Conservation (phyloP, 2,329 filamentous ascomycete species). For the Sclerotinia glacialis region DNA sequence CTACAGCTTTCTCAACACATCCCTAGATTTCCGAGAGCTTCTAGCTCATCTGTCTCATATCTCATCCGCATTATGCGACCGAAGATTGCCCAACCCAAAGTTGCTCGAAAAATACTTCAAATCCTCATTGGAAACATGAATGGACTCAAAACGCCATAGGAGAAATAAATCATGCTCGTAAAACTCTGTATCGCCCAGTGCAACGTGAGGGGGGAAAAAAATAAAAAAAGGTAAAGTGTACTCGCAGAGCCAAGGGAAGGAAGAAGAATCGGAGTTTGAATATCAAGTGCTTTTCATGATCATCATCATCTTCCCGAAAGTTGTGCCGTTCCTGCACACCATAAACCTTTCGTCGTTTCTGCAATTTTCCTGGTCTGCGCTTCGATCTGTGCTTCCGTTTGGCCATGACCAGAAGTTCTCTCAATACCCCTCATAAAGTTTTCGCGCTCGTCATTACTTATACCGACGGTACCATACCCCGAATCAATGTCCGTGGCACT, state of each 20-base stretch:
- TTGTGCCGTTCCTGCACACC: constrained; percentile 42
- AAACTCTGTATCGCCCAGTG: background rate
- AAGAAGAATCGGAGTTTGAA: constrained; percentile 8
- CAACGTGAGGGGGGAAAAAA: background rate
- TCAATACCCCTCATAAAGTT: constrained; percentile 35
- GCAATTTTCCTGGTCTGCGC: constrained; percentile 52
- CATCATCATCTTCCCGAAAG: constrained; percentile 29
- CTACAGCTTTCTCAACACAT: constrained; percentile 2
- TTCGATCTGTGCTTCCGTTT: constrained; percentile 39
- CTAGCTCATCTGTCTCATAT: constrained; percentile 6
- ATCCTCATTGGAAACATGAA: background rate
- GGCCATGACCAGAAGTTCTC: constrained; percentile 37
- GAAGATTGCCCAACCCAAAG: constrained; percentile 1
- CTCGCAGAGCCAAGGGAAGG: constrained; percentile 1
- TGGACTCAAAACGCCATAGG: background rate
- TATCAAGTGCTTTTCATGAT: constrained; percentile 15
- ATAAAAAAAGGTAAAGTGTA: background rate
- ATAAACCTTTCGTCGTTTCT: constrained; percentile 56
- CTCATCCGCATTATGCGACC: constrained; percentile 5
- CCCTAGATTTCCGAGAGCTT: constrained; percentile 9
- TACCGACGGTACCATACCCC: constrained; percentile 27
- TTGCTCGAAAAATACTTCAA: constrained; percentile 3
- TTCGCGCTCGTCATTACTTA: constrained; percentile 20
- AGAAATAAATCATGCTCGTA: constrained; percentile 1
- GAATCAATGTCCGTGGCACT: constrained; percentile 34